phyloP scores from a whole-genome alignment of 163 green algal species.

The Volvox carteri region DNA sequence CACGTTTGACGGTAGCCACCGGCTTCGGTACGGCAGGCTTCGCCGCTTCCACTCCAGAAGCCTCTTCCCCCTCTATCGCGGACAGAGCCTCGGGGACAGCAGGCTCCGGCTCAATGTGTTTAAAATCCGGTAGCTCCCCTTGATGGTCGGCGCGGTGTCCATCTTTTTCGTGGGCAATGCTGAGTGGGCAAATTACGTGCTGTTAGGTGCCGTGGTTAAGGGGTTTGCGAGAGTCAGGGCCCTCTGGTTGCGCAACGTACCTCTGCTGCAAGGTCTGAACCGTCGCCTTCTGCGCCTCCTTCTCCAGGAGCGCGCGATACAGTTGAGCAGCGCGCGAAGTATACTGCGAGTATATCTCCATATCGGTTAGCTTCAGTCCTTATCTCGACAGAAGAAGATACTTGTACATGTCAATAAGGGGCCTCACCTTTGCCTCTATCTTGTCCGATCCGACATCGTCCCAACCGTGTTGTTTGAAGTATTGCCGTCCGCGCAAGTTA shows the following conservation, averaged over 20 bases:
- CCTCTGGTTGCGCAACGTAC: slow-evolving; percentile 1
- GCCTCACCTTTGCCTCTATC: slow-evolving; percentile 91
- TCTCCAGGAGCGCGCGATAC: slow-evolving; percentile 93
- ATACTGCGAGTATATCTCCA: slow-evolving; percentile 94
- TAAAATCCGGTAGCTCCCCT: slow-evolving; percentile 59
- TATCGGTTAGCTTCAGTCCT: too few relatives aligned
- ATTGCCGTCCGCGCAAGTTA: slow-evolving; percentile 91
- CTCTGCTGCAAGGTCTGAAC: slow-evolving; percentile 45
- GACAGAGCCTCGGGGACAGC: not conserved
- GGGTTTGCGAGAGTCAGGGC: not conserved
- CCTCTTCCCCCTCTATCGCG: not conserved
- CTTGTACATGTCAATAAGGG: not conserved
- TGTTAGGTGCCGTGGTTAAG: not conserved
- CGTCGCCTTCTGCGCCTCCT: slow-evolving; percentile 86
- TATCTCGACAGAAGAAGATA: too few relatives aligned
- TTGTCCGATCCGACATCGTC: slow-evolving; percentile 93
- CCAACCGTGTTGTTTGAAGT: slow-evolving; percentile 99
- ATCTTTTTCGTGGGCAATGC: slow-evolving; percentile 36
- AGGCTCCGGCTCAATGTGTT: slow-evolving; percentile 55
- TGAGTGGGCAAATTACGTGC: not conserved
- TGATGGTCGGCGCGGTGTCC: not conserved
- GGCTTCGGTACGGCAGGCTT: slow-evolving; percentile 41
- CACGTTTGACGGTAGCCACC: slow-evolving; percentile 35
- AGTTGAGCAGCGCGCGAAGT: slow-evolving; percentile 92
- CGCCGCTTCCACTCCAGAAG: not conserved